phyloP scores from a whole-genome alignment of 2,329 filamentous ascomycete genomes.

The Neurospora sp. region DNA sequence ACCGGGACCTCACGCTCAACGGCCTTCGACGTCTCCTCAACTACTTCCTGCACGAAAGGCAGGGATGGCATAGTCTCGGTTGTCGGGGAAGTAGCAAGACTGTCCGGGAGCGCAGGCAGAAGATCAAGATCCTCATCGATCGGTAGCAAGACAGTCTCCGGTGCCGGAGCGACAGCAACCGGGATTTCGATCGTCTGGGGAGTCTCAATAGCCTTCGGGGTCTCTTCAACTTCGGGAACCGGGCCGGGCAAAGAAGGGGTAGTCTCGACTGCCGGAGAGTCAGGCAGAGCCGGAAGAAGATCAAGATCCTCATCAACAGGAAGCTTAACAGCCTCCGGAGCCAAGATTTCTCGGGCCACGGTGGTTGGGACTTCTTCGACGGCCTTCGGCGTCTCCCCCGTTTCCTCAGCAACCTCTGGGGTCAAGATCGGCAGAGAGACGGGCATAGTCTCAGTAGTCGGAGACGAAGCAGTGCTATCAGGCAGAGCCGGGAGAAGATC shows the following conservation, averaged over 20 bases:
- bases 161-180: not conserved
- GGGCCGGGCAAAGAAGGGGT: too few relatives aligned
- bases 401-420: not conserved
- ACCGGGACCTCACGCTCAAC: not conserved
- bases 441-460: not conserved
- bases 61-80: not conserved
- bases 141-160: not conserved
- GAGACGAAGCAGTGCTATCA: not conserved
- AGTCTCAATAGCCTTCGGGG: not conserved
- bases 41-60: not conserved
- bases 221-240: not conserved
- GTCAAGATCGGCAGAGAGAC: not conserved
- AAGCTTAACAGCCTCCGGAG: not conserved
- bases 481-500: not conserved
- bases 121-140: not conserved
- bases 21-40: not conserved
- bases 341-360: not conserved
- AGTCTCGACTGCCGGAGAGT: not conserved
- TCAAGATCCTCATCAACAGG: not conserved
- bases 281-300: not conserved
- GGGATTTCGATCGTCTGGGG: not conserved
- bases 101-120: slow-evolving; percentile 7
- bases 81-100: slow-evolving; percentile 1
- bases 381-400: not conserved
- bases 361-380: not conserved